Evolutionary conservation across 2,329 filamentous ascomycete genomes (phyloP).

Genomic region (Hypoxylon sp.): DNA sequence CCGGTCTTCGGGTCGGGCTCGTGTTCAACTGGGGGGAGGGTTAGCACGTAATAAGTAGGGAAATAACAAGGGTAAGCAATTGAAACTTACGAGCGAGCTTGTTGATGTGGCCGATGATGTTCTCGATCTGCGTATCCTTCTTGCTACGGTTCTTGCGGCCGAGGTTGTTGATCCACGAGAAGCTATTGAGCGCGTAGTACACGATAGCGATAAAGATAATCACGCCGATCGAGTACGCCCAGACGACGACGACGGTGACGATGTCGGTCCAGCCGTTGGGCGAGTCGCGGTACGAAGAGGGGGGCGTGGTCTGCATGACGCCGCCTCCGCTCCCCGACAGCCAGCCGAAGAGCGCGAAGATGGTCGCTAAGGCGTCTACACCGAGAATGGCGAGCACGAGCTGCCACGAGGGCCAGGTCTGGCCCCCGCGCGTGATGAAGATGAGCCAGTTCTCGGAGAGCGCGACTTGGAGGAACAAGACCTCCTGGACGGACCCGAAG

Average conservation of each 20-base stretch:
- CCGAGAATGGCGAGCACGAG: constrained; percentile 76
- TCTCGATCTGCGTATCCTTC: constrained; percentile 74
- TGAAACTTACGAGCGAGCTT: constrained; percentile 63
- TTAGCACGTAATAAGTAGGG: constrained; percentile 15
- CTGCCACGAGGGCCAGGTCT: constrained; percentile 81
- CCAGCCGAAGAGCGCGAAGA: constrained; percentile 83
- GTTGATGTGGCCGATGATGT: constrained; percentile 72
- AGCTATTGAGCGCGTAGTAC: constrained; percentile 71
- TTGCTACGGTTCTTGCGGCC: constrained; percentile 71
- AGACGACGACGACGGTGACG: constrained; percentile 73
- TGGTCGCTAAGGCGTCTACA: constrained; percentile 77
- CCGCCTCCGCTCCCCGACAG: constrained; percentile 64
- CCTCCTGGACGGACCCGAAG: constrained; percentile 79
- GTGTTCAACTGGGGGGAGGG: constrained; percentile 43
- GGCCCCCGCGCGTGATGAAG: constrained; percentile 78
- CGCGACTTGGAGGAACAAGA: constrained; percentile 79
- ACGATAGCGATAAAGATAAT: constrained; percentile 74
- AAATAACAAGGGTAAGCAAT: background rate
- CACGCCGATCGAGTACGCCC: constrained; percentile 74
- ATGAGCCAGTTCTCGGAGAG: constrained; percentile 84
- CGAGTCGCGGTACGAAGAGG: constrained; percentile 51
- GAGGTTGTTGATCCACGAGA: constrained; percentile 69
- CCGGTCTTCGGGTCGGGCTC: constrained; percentile 45
- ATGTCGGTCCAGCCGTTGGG: constrained; percentile 59
- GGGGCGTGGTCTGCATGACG: constrained; percentile 50